These are phyloP conservation scores for Rhynchospora pubera DNA, from an alignment of 176 grass and related monocot species.

Conservation along the genomic window DNA sequence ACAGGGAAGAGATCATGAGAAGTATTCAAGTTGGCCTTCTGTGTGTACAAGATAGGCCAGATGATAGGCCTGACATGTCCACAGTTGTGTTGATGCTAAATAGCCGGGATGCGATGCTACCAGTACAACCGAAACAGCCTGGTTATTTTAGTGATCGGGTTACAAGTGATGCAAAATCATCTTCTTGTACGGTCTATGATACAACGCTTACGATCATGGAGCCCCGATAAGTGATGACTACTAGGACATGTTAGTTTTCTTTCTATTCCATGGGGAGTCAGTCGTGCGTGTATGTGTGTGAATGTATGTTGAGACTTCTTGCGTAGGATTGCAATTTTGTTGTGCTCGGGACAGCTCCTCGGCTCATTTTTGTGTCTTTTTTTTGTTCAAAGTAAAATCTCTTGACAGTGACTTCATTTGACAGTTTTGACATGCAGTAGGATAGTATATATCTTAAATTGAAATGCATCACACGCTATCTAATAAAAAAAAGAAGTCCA, in stretches of 20 bases:
- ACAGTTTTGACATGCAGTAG: too few relatives aligned
- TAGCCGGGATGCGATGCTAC: conserved; percentile 29
- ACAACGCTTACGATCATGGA: conserved; percentile 53
- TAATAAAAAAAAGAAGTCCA: too few relatives aligned
- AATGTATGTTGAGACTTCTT: too few relatives aligned
- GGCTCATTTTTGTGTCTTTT: too few relatives aligned
- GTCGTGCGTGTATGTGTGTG: too few relatives aligned
- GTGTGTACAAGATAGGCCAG: conserved; percentile 69
- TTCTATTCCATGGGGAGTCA: too few relatives aligned
- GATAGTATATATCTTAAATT: too few relatives aligned
- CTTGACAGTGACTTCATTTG: too few relatives aligned
- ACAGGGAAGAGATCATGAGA: conserved; percentile 31
- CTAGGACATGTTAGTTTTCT: neutral
- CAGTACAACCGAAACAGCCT: conserved; percentile 49
- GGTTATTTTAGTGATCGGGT: conserved; percentile 33
- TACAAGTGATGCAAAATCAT: conserved; percentile 29
- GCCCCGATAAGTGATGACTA: conserved; percentile 26
- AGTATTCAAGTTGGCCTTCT: conserved; percentile 63
- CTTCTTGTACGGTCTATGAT: conserved; percentile 34
- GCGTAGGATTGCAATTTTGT: too few relatives aligned
- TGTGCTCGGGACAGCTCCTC: too few relatives aligned
- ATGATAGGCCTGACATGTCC: conserved; percentile 59
- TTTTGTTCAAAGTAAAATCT: too few relatives aligned
- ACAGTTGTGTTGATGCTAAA: conserved; percentile 48
- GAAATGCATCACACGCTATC: too few relatives aligned